A percentile compares a stretch with the other conserved stretches of the same genome.
These are phyloP conservation scores for Furcasterigmium sp. DNA, from an alignment of 2,329 filamentous ascomycete species.

Conservation along the genomic window DNA sequence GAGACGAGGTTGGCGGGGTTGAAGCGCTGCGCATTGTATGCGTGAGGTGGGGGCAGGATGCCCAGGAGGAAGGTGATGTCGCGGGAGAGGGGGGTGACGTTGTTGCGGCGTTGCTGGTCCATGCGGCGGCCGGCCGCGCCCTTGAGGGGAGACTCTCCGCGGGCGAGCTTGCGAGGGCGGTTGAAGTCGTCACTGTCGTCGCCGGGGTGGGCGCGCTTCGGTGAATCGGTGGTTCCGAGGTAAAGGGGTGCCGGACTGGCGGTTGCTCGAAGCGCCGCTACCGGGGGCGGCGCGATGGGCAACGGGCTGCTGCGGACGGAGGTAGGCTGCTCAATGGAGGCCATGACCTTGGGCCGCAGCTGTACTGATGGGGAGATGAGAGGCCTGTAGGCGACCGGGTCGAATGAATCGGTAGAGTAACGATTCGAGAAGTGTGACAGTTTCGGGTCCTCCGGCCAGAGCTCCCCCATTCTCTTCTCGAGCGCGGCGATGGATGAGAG, in stretches of 20 bases:
- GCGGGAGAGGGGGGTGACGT: slow-evolving; percentile 65
- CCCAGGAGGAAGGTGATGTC: slow-evolving; percentile 61
- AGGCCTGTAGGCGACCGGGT: slow-evolving; percentile 74
- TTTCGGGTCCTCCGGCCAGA: slow-evolving; percentile 85
- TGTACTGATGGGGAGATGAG: slow-evolving; percentile 80
- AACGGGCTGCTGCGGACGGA: slow-evolving; percentile 41
- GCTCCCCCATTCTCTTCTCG: slow-evolving; percentile 85
- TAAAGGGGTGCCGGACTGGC: slow-evolving; percentile 44
- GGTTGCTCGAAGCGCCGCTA: slow-evolving; percentile 17
- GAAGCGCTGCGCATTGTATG: slow-evolving; percentile 64
- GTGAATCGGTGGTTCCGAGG: slow-evolving; percentile 43
- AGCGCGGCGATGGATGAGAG: slow-evolving; percentile 84
- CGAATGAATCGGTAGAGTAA: slow-evolving; percentile 69
- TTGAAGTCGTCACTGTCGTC: slow-evolving; percentile 68
- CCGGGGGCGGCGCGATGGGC: slow-evolving; percentile 20
- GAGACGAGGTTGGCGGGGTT: slow-evolving; percentile 66
- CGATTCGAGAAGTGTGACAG: slow-evolving; percentile 71
- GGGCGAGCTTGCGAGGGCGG: slow-evolving; percentile 78
- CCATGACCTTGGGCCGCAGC: slow-evolving; percentile 59
- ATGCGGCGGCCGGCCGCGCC: slow-evolving; percentile 80
- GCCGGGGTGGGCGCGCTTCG: slow-evolving; percentile 54
- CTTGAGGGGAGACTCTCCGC: slow-evolving; percentile 91
- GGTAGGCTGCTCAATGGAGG: slow-evolving; percentile 45
- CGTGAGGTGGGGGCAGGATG: slow-evolving; percentile 67
- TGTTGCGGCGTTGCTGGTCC: slow-evolving; percentile 67